Percentiles rank a stretch among this genome's conserved stretches.
Conservation (phyloP, 73 alveolate species). For the Loxodes magnus region DNA sequence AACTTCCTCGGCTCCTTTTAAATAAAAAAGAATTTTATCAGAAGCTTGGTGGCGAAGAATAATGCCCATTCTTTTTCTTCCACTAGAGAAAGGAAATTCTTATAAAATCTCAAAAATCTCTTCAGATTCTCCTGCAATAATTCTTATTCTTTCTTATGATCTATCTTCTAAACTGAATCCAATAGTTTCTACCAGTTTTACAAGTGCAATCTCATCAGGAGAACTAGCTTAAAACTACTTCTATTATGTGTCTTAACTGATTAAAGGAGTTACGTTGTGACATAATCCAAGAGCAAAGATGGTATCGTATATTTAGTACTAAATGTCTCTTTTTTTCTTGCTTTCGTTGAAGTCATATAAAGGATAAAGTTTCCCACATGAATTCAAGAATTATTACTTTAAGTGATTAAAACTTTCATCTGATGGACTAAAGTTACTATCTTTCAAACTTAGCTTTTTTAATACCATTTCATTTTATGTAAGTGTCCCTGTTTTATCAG, state of each 20-base stretch:
- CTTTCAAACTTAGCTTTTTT: constrained; percentile 29
- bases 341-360: constrained; percentile 1
- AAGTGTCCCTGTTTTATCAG: constrained; percentile 94
- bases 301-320: constrained; percentile 66
- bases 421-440: background rate
- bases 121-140: constrained; percentile 13
- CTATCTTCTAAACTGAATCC: constrained; percentile 54
- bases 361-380: background rate
- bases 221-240: constrained; percentile 77
- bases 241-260: too few relatives aligned
- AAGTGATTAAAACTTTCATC: background rate
- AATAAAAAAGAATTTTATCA: background rate
- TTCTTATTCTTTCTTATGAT: constrained; percentile 17
- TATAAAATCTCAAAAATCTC: constrained; percentile 30
- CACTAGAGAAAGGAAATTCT: constrained; percentile 47
- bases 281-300: constrained; percentile 74
- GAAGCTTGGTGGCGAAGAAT: constrained; percentile 17
- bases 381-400: background rate
- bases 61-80: constrained; percentile 50
- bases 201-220: constrained; percentile 91
- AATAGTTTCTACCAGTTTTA: constrained; percentile 64
- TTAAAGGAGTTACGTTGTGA: constrained; percentile 88
- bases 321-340: constrained; percentile 40
- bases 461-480: constrained; percentile 91
- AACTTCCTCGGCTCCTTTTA: constrained; percentile 73